Base-by-base conservation (phyloP, 805 yeast species). In the Komagataella pseudopastoris region DNA sequence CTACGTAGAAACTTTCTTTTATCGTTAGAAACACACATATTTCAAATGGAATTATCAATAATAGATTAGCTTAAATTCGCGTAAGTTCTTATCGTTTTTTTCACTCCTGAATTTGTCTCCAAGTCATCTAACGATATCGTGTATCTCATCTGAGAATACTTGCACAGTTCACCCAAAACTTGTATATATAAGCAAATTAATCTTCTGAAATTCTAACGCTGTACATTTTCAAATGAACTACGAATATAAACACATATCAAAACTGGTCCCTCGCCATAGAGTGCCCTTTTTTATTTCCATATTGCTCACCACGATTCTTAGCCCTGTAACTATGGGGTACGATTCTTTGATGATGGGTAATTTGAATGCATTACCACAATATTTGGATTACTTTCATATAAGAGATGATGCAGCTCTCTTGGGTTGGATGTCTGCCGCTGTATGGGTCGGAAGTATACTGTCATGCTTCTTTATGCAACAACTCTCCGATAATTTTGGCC, bases 311-410 rank as follows among this genome's bases (percentile, higher is more conserved):
- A 30, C 39, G 39, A 14, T 30, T 30, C 39, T 30, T 30, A 30
- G 39, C 39, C 39, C 39, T 14, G 39, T 30, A 14, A 58, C 64
- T 12, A 58, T 61, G 62, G 63, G 64, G 36, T 58, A 59, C 44
- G 64, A 62, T 50, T 60, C 58, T 45, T 56, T 59, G 17, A 58
- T 60, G 61, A 60, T 58, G 62, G 56, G 55, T 48, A 60, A 60
- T 39, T 53, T 62, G 10, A 60, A 60, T 52, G 58, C 56, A 58
- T 59, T 61, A 45, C 62, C 57, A 44, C 56, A 54, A 36, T 60
- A 58, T 39, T 50, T 55, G 20, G 56, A 57, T 16, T 59, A 58
- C 50, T 62, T 60, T 51, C 49, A 59, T 43, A 51, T 60, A 16
- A 30, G 39, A 30, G 39, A 30, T 30, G 59, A 59, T 49, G 49